Percentiles rank a stretch among this genome's conserved stretches.
These are phyloP conservation scores for Puccinellia tenuiflora DNA, from an alignment of 176 grass and related monocot species.

Conservation along the genomic window DNA sequence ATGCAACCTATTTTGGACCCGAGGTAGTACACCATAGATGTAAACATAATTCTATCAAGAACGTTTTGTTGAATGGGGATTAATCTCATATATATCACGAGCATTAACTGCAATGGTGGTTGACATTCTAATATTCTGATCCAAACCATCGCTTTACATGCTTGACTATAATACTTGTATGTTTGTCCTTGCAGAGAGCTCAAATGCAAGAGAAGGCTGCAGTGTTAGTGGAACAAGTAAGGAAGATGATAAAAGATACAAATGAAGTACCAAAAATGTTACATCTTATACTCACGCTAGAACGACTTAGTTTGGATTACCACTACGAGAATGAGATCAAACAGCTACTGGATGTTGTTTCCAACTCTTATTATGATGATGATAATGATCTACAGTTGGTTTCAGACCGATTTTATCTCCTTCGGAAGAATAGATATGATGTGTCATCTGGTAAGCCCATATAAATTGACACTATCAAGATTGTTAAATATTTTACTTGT, in stretches of 20 bases:
- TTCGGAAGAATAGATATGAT: slow-evolving; percentile 6
- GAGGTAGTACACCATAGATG: no score
- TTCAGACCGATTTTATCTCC: slow-evolving; percentile 20
- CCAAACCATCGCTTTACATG: no score
- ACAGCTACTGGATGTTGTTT: neutral
- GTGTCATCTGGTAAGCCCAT: slow-evolving; percentile 17
- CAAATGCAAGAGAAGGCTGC: slow-evolving; percentile 7
- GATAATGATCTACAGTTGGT: slow-evolving; percentile 7
- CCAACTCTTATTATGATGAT: neutral
- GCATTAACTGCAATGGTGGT: no score
- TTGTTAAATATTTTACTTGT: neutral
- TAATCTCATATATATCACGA: no score
- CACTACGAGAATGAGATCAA: slow-evolving; percentile 2
- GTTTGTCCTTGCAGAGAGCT: neutral
- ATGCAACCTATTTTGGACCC: no score
- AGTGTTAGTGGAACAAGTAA: slow-evolving; percentile 19
- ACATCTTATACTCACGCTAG: slow-evolving; percentile 8
- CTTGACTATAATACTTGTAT: neutral
- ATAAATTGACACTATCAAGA: no score
- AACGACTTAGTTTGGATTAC: slow-evolving; percentile 16
- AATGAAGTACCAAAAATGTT: neutral
- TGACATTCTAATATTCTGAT: no score
- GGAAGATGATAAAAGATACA: neutral
- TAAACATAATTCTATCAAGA: no score
- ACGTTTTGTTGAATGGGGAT: no score